Evolutionary conservation across 2,329 filamentous ascomycete genomes (phyloP).

Genomic region (Trichophyton schoenleinii): DNA sequence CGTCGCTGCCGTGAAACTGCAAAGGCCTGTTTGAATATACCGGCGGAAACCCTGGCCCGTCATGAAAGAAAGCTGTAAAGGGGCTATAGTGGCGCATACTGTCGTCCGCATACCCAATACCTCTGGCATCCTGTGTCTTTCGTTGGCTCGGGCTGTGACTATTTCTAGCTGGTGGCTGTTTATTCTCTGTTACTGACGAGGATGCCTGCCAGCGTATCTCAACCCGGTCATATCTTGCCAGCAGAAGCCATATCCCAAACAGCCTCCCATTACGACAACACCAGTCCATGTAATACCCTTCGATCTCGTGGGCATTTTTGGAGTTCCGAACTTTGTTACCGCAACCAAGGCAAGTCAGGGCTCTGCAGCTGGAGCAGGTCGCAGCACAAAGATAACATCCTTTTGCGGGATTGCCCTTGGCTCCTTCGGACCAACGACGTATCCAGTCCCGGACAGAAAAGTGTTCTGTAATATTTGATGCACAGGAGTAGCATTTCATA

Average conservation of each 20-base stretch:
- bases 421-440: constrained; percentile 7
- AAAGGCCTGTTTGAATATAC: not conserved
- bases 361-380: constrained; percentile 6
- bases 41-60: not conserved
- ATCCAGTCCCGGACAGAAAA: constrained; percentile 9
- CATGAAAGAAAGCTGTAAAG: constrained; percentile 7
- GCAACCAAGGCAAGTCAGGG: constrained; percentile 12
- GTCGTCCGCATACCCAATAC: constrained; percentile 12
- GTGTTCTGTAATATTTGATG: constrained; percentile 1
- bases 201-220: constrained; percentile 10
- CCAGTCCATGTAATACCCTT: constrained; percentile 17
- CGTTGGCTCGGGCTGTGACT: constrained; percentile 6
- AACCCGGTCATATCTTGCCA: constrained; percentile 27
- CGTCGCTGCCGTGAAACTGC: constrained; percentile 9
- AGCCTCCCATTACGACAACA: constrained; percentile 25
- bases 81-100: not conserved
- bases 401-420: constrained; percentile 1
- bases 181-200: not conserved
- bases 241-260: constrained; percentile 26
- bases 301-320: not conserved
- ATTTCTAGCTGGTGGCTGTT: not conserved
- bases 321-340: constrained; percentile 5
- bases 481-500: constrained; percentile 9
- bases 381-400: constrained; percentile 8
- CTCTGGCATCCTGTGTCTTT: constrained; percentile 8